Conservation (phyloP, 1,139 yeast genomes). For the Hemisphaericaspora lyxosophila region DNA sequence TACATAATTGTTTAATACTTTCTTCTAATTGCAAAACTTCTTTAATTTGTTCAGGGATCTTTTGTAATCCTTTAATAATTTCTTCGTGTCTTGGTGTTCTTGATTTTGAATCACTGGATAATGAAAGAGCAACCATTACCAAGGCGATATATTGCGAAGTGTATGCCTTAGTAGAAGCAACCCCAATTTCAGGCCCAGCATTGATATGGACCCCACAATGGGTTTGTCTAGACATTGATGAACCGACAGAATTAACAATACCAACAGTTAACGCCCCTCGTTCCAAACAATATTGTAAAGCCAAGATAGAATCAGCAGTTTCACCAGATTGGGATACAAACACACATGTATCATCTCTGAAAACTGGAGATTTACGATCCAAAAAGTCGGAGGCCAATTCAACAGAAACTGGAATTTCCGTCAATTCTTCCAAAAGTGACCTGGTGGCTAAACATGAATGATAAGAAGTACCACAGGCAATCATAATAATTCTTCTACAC, state of each 20-base stretch:
- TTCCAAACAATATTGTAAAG: constrained; percentile 92
- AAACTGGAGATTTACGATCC: constrained; percentile 93
- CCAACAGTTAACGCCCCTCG: constrained; percentile 98
- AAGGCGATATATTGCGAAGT: constrained; percentile 97
- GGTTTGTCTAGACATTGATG: constrained; percentile 91
- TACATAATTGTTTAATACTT: constrained; percentile 74
- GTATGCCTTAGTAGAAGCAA: constrained; percentile 99
- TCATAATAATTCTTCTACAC: constrained; percentile 94
- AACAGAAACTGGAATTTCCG: constrained; percentile 93
- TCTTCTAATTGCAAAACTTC: constrained; percentile 73
- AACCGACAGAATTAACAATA: constrained; percentile 90
- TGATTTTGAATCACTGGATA: constrained; percentile 88
- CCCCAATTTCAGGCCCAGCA: constrained; percentile 99
- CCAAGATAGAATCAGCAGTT: constrained; percentile 97
- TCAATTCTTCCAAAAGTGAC: constrained; percentile 92
- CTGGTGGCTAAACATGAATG: constrained; percentile 98
- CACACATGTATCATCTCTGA: constrained; percentile 96
- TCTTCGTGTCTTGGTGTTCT: constrained; percentile 73
- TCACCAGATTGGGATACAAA: constrained; percentile 99
- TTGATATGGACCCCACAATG: constrained; percentile 99
- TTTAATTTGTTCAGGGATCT: constrained; percentile 83
- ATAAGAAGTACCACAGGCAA: constrained; percentile 99
- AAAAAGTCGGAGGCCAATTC: constrained; percentile 97
- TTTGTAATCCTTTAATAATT: constrained; percentile 82
- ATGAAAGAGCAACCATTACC: constrained; percentile 92